Evolutionary conservation across 2,329 filamentous ascomycete genomes (phyloP).

Genomic region (Hymenoscyphus scutula): DNA sequence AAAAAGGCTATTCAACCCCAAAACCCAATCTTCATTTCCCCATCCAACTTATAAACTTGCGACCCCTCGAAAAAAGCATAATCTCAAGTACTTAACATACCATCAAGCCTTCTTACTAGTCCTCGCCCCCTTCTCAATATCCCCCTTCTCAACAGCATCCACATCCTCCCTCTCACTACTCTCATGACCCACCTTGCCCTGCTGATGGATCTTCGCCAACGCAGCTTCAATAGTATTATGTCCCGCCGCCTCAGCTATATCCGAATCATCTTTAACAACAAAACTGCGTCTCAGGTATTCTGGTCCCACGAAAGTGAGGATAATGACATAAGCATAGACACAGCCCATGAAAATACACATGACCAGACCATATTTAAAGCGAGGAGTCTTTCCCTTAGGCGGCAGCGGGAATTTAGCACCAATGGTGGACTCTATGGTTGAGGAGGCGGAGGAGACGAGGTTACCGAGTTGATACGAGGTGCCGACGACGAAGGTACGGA

Average conservation of each 20-base stretch:
- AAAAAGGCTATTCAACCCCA: too few relatives aligned
- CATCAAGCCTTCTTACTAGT: neutral
- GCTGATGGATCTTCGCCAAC: conserved; percentile 23
- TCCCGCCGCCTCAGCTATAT: conserved; percentile 44
- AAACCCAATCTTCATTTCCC: too few relatives aligned
- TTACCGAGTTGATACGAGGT: conserved; percentile 74
- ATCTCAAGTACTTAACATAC: neutral
- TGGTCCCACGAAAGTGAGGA: conserved; percentile 52
- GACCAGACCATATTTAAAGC: conserved; percentile 77
- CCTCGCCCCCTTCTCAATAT: too few relatives aligned
- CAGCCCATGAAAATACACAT: conserved; percentile 84
- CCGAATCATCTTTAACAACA: conserved; percentile 46
- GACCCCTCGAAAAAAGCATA: too few relatives aligned
- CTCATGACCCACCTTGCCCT: neutral
- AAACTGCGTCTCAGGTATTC: conserved; percentile 47
- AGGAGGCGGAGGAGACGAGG: conserved; percentile 69
- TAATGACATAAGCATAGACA: conserved; percentile 56
- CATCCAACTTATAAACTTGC: too few relatives aligned
- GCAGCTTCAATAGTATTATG: conserved; percentile 34
- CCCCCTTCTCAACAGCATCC: neutral
- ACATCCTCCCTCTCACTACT: neutral
- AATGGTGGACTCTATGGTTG: conserved; percentile 75
- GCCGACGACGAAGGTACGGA: conserved; percentile 68
- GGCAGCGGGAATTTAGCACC: conserved; percentile 72
- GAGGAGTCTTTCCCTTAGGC: conserved; percentile 46